These are phyloP conservation scores for Phytopythium cucurbitacearum DNA, from an alignment of 352 stramenopile genomes.

Conservation along the genomic window DNA sequence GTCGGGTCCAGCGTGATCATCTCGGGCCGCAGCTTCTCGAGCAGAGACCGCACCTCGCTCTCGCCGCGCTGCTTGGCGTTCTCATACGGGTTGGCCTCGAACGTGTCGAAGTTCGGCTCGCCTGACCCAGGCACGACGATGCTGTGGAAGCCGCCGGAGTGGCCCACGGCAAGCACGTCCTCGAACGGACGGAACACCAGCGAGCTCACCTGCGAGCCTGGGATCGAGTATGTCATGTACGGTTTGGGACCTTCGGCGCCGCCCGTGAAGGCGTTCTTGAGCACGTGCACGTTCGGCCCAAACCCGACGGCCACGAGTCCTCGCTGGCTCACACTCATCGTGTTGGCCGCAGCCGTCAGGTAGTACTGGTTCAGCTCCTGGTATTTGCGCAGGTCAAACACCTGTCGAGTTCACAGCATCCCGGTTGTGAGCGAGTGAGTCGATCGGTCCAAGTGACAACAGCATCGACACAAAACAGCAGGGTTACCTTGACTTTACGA, in stretches of 20 bases:
- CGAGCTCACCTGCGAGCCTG: conserved; percentile 78
- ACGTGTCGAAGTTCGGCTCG: conserved; percentile 98
- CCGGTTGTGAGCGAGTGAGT: not conserved
- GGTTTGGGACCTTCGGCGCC: conserved; percentile 54
- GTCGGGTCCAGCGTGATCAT: conserved; percentile 98
- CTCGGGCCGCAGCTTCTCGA: conserved; percentile 98
- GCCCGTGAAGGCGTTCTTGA: conserved; percentile 87
- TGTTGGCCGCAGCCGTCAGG: conserved; percentile 75
- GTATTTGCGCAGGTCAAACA: conserved; percentile 98
- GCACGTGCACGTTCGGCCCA: conserved; percentile 88
- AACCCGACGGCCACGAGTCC: conserved; percentile 94
- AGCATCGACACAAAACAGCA: not conserved
- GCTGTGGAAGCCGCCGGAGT: conserved; percentile 79
- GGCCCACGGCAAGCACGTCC: conserved; percentile 96
- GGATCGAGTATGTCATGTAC: conserved; percentile 91
- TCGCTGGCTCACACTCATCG: conserved; percentile 95
- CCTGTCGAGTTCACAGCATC: conserved; percentile 7
- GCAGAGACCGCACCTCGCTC: conserved; percentile 92
- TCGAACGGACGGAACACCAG: conserved; percentile 97
- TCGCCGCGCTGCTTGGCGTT: conserved; percentile 96
- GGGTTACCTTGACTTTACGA: conserved; percentile 84
- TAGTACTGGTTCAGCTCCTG: conserved; percentile 94
- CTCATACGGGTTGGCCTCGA: conserved; percentile 97
- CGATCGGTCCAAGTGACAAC: not conserved
- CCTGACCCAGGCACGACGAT: conserved; percentile 95